phyloP scores from a whole-genome alignment of 1,139 yeast species.

The Taphrina pruni region DNA sequence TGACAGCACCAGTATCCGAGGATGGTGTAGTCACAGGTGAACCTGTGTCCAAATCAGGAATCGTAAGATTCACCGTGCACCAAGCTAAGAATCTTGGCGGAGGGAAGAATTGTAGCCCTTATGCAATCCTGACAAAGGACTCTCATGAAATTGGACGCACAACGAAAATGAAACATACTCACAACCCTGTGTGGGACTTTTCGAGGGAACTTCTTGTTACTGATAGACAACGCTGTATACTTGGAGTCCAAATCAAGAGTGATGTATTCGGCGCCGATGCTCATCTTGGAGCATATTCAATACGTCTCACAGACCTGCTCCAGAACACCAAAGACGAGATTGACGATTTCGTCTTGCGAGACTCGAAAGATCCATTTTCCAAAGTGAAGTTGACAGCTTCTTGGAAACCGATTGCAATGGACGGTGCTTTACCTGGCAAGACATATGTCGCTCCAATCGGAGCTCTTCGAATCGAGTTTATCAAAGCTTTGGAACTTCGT shows the following conservation, averaged over 20 bases:
- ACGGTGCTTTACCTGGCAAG: conserved; percentile 64
- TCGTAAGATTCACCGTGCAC: conserved; percentile 71
- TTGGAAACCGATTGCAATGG: conserved; percentile 87
- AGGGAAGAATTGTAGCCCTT: conserved; percentile 69
- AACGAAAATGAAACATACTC: conserved; percentile 63
- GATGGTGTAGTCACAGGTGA: conserved; percentile 88
- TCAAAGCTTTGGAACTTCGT: conserved; percentile 72
- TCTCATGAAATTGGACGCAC: conserved; percentile 66
- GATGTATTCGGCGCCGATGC: conserved; percentile 67
- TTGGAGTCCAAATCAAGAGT: conserved; percentile 71
- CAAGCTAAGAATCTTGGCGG: conserved; percentile 75
- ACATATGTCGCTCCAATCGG: conserved; percentile 94
- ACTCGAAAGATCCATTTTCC: conserved; percentile 1
- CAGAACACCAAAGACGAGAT: conserved; percentile 80
- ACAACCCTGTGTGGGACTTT: conserved; percentile 71
- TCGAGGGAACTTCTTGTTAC: conserved; percentile 73
- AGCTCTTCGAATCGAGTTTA: conserved; percentile 75
- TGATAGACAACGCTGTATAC: conserved; percentile 72
- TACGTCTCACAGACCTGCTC: conserved; percentile 68
- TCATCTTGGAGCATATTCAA: conserved; percentile 57
- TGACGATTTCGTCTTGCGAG: conserved; percentile 70
- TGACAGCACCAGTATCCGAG: conserved; percentile 74
- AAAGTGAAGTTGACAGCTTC: conserved; percentile 64
- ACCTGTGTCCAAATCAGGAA: conserved; percentile 93
- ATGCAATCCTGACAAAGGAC: conserved; percentile 56